Evolutionary conservation across 2,329 filamentous ascomycete species (phyloP), one percentile per base, ranked within the genome.

Genomic region (Fusarium brevicatenulatum): DNA sequence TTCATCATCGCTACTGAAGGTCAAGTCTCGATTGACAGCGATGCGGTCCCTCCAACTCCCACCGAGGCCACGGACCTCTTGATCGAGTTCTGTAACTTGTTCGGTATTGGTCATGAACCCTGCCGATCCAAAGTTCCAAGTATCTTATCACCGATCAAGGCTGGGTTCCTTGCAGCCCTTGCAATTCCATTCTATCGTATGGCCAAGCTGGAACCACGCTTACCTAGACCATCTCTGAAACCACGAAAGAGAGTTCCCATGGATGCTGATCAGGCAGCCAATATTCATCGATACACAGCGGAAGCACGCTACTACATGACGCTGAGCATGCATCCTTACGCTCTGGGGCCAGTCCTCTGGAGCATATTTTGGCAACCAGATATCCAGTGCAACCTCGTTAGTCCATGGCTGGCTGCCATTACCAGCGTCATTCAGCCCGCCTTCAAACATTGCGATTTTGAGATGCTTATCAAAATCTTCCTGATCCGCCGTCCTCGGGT

Each of bases 311-410:
- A 79, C 57, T 76, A 79, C 66, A 79, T 80, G 78, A 80, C 78
- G n/a, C 71, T 80, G 40, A 79, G 78, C 62, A 75, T 78, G 75
- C 73, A 78, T n/a, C 75, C 73, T 18, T 63, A 66, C 28, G 63
- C 71, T 28, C 54, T 78, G n/a, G 77, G 76, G 4, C 71, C 78
- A 30, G 71, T 79, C 13, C 44, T 80, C n/a, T 80, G 78, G 78
- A 77, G 77, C 52, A 71, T 80, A 34, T 80, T 80, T 34, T 80
- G 78, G 78, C 76, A 78, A 49, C 78, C 78, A 12, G 73, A 74
- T n/a, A 68, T 80, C 19, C 68, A 73, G 25, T 80, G 78, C 55
- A 80, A 80, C 44, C 71, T 80, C 5, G 78, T 77, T n/a, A 77
- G 75, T 44, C 77, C 78, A 16, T 80, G 78, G 78, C 40, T 80